Evolutionary conservation across 768 basidiomycete genomes (phyloP), one percentile per base, ranked within the genome.

Genomic region (Podaxis pistillaris): DNA sequence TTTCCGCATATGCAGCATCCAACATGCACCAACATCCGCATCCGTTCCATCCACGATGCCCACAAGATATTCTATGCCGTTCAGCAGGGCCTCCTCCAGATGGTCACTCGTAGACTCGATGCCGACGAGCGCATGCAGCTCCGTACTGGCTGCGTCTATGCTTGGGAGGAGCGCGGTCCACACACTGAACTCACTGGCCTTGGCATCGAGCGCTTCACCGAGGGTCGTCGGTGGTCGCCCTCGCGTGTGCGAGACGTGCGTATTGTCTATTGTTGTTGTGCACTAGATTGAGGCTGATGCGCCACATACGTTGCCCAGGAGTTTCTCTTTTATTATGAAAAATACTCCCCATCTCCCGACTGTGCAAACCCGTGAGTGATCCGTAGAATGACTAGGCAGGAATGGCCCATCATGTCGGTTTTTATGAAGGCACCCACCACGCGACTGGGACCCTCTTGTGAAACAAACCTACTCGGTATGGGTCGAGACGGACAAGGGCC

Each of bases 381-480:
- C 41, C 15, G 13, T 7, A 50, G 19, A 2, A 55, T 26, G 33
- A 22, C 22, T 15, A 28, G 41, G 17, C 47, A 37, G 30, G 15
- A n/a, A 49, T 38, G 53, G 44, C 47, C 33, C 38, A 63, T 41
- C 52, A 38, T 24, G 8, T 51, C 8, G 3, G 7, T 8, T 37
- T 19, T 36, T 41, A 63, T 54, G 3, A 62, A 67, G 44, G 40
- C 64, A 67, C 60, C 83, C 86, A 15, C 82, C 83, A 1, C 78
- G 82, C 56, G 83, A 83, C 62, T 87, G 86, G 86, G 85, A 89
- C 67, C 84, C 82, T 8, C 79, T 91, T 47, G 86, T 93, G 59
- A 93, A 93, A 72, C 91, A 92, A 72, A 93, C 91, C 0, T 93
- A 92, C 71, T 92, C 90, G 0, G 91, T 89, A 41, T 90, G 86